phyloP scores from a whole-genome alignment of 495 filamentous ascomycete genomes.

The Cercophora sp. region DNA sequence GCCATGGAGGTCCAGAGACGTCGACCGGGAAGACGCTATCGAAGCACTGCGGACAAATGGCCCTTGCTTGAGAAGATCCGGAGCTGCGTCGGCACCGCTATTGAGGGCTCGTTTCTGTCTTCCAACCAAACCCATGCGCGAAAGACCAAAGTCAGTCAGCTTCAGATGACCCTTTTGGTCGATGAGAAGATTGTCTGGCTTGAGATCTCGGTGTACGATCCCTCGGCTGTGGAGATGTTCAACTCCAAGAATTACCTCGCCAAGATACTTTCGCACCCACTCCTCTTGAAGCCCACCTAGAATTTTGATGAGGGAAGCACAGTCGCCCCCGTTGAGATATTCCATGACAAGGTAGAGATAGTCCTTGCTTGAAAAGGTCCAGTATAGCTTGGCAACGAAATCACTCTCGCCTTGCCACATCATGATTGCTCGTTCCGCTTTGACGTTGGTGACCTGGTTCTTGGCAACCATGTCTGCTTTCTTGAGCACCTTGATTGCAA shows the following conservation, averaged over 20 bases:
- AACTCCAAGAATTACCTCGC: conserved; percentile 89
- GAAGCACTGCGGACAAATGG: conserved; percentile 84
- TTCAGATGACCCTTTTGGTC: conserved; percentile 96
- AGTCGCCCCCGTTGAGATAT: conserved; percentile 96
- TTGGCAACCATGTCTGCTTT: conserved; percentile 99
- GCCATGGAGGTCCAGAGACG: conserved; percentile 87
- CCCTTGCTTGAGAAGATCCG: conserved; percentile 87
- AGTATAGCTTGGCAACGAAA: conserved; percentile 97
- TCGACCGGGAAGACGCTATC: conserved; percentile 87
- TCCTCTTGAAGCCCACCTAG: conserved; percentile 89
- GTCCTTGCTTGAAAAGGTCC: conserved; percentile 99
- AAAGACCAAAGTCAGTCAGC: conserved; percentile 94
- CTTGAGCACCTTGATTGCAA: conserved; percentile 95
- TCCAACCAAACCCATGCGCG: conserved; percentile 93
- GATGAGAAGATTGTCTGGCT: conserved; percentile 95
- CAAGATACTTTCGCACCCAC: conserved; percentile 95
- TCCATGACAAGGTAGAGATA: conserved; percentile 99
- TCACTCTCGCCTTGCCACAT: conserved; percentile 99
- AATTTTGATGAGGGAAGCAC: conserved; percentile 91
- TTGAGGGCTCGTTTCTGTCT: conserved; percentile 91
- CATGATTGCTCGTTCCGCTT: conserved; percentile 99
- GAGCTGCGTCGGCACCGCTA: conserved; percentile 72
- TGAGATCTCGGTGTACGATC: conserved; percentile 94
- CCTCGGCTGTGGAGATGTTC: conserved; percentile 91
- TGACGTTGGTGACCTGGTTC: conserved; percentile 98